Evolutionary conservation across 768 basidiomycete genomes (phyloP).

Genomic region (Leucocoprinus leucothites): DNA sequence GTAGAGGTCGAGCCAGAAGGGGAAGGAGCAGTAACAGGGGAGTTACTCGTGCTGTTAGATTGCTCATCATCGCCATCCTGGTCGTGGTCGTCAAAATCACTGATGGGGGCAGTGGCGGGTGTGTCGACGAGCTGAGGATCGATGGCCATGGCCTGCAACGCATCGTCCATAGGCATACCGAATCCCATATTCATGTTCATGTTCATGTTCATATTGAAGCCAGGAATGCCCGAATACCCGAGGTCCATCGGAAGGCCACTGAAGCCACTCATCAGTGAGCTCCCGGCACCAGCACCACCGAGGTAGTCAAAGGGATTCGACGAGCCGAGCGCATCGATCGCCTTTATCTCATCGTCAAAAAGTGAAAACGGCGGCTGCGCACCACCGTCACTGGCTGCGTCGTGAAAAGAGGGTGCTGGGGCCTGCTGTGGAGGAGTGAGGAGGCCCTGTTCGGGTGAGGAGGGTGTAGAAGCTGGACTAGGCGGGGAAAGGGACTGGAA

Average conservation of each 20-base stretch:
- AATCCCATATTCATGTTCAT: slow-evolving; percentile 7
- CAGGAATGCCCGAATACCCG: slow-evolving; percentile 20
- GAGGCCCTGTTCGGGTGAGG: slow-evolving; percentile 39
- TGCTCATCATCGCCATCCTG: slow-evolving; percentile 18
- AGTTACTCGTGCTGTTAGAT: slow-evolving; percentile 22
- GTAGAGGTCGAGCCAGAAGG: slow-evolving; percentile 7
- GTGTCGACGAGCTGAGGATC: slow-evolving; percentile 78
- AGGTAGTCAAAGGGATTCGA: slow-evolving; percentile 17
- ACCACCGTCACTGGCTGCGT: slow-evolving; percentile 22
- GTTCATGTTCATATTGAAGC: slow-evolving; percentile 11
- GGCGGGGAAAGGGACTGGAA: slow-evolving; percentile 28
- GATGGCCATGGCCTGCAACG: slow-evolving; percentile 36
- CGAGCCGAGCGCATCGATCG: slow-evolving; percentile 18
- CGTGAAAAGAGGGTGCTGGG: too few species aligned
- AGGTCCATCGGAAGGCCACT: slow-evolving; percentile 5
- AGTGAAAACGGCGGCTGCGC: slow-evolving; percentile 38
- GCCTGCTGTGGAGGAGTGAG: slow-evolving; percentile 49
- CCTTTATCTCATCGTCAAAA: slow-evolving; percentile 44
- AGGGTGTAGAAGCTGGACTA: slow-evolving; percentile 40
- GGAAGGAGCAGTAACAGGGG: slow-evolving; percentile 13
- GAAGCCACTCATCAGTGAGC: slow-evolving; percentile 16
- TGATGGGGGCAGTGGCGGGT: slow-evolving; percentile 35
- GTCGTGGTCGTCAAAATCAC: slow-evolving; percentile 36
- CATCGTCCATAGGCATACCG: slow-evolving; percentile 4
- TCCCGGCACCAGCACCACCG: neutral